These are phyloP conservation scores for Lichtheimia hyalospora DNA, from an alignment of 371 early-diverging fungal species.

Conservation along the genomic window DNA sequence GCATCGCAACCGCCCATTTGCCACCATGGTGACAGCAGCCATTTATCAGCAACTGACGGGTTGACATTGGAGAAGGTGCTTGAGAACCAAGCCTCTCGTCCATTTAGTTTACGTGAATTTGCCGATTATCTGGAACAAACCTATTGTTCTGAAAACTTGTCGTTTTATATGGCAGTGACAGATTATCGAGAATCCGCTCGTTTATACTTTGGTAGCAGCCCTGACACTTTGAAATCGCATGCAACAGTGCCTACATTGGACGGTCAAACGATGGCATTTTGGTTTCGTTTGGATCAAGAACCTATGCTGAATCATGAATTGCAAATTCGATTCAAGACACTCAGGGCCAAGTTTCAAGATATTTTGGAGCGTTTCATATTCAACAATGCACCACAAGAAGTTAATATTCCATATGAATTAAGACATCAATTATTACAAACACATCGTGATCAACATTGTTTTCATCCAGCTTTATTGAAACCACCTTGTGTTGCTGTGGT, in stretches of 20 bases:
- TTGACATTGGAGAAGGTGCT: constrained; percentile 39
- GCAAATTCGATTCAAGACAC: constrained; percentile 19
- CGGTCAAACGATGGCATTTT: constrained; percentile 13
- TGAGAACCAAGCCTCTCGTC: constrained; percentile 22
- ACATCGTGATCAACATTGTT: constrained; percentile 21
- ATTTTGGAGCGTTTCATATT: constrained; percentile 30
- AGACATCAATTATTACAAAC: constrained; percentile 27
- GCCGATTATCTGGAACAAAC: constrained; percentile 31
- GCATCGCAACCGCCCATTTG: background rate
- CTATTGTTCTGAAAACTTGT: constrained; percentile 37
- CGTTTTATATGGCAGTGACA: constrained; percentile 34
- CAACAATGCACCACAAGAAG: constrained; percentile 37
- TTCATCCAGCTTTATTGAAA: constrained; percentile 34
- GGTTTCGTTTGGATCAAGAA: constrained; percentile 10
- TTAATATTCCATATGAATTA: constrained; percentile 42
- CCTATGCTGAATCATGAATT: constrained; percentile 20
- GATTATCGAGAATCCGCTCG: constrained; percentile 22
- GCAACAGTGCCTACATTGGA: background rate
- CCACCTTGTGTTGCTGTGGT: constrained; percentile 34
- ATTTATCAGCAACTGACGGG: constrained; percentile 20
- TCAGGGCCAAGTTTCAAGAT: constrained; percentile 28
- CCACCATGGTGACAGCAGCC: background rate
- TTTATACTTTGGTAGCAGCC: constrained; percentile 16
- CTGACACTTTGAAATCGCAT: background rate
- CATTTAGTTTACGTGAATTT: constrained; percentile 36